Base-by-base conservation (phyloP, 352 stramenopile species). In the Phytophthora cryptogea region DNA sequence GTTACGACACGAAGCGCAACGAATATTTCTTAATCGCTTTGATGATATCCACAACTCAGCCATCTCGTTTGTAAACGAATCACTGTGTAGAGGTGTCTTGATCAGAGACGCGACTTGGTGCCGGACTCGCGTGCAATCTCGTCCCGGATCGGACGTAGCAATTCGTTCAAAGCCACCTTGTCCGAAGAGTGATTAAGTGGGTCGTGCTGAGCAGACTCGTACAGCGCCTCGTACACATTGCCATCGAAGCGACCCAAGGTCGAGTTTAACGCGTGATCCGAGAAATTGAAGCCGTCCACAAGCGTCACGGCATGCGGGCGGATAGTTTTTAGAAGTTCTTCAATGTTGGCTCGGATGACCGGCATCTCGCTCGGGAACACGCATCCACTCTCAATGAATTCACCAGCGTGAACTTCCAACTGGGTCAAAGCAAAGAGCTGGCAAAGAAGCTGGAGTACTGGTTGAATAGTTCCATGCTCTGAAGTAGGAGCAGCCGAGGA, bases 201-300 rank as follows among this genome's bases (percentile, higher is more conserved):
- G 16, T 91, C 76, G 52, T 77, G 75, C 68, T 87, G 67, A n/a
- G 76, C 68, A 40, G 75, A 76, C 46, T 72, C 71, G 39, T 83
- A 87, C 48, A 90, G 52, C 51, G 78, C 78, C 40, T 89, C 75
- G 71, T 95, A 93, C 40, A 90, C 73, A 10, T 87, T 76, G 16
- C 83, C 86, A 49, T 93, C 80, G 44, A 79, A 86, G 51, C 82
- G 77, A 23, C 86, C 86, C 30, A 94, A 65, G 27, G 78, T 78
- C 66, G 83, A 89, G 76, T 92, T 92, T 36, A 94, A 55, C 41
- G 54, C 27, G 51, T 83, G 68, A 61, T 92, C 85, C 9, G 80
- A 87, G 59, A 92, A 91, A 63, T 92, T 87, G 67, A 90, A 94
- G 14, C 78, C 79, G 36, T 94, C 83, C 27, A 86, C 80, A 23